Evolutionary conservation across 805 yeast genomes (phyloP).

Genomic region (Middelhovenomyces tepae): DNA sequence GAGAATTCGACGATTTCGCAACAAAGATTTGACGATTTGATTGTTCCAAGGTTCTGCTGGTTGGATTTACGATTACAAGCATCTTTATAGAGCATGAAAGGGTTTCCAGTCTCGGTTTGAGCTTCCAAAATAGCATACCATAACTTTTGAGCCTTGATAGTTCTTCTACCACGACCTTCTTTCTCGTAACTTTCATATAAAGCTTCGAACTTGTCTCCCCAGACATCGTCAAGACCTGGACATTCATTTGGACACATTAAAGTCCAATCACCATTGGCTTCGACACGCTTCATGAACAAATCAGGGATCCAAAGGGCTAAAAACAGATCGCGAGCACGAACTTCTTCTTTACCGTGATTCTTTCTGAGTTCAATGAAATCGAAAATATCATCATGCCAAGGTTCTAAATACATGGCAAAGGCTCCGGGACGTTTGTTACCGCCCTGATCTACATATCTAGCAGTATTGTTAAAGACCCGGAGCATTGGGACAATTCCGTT

Average conservation of each 20-base stretch:
- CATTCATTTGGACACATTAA: conserved; percentile 84
- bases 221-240: conserved; percentile 73
- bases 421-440: conserved; percentile 99
- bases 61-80: conserved; percentile 80
- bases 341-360: conserved; percentile 92
- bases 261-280: conserved; percentile 72
- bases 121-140: conserved; percentile 88
- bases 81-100: conserved; percentile 90
- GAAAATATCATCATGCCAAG: conserved; percentile 93
- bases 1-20: conserved; percentile 93
- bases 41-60: conserved; percentile 86
- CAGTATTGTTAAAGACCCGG: conserved; percentile 90
- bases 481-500: conserved; percentile 95
- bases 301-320: conserved; percentile 94
- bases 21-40: conserved; percentile 89
- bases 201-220: conserved; percentile 73
- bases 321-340: conserved; percentile 87
- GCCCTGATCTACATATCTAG: conserved; percentile 96
- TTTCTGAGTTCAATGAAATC: conserved; percentile 80
- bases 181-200: conserved; percentile 66
- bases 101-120: conserved; percentile 95
- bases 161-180: conserved; percentile 54
- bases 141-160: conserved; percentile 76
- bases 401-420: conserved; percentile 85
- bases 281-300: conserved; percentile 86